Conservation (phyloP, 176 grass and related monocot genomes). For the Dendrocalamus sinicus region DNA sequence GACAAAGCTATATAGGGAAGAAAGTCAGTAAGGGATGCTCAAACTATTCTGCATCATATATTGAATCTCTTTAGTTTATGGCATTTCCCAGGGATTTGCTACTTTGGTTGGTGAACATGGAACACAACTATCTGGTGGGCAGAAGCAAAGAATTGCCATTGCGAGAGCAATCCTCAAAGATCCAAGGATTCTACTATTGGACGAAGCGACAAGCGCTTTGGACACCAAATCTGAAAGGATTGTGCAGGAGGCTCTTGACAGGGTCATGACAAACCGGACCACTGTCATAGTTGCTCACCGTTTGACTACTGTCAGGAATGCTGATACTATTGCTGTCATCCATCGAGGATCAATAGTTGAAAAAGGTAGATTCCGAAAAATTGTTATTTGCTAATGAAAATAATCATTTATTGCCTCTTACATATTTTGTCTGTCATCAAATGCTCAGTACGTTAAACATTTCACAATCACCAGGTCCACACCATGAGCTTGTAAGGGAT, state of each 20-base stretch:
- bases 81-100: slow-evolving; percentile 62
- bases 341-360: slow-evolving; percentile 75
- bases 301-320: slow-evolving; percentile 77
- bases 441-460: background rate
- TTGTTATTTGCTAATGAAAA: background rate
- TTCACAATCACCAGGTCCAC: slow-evolving; percentile 59
- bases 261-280: slow-evolving; percentile 67
- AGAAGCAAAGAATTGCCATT: slow-evolving; percentile 89
- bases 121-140: slow-evolving; percentile 80
- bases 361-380: slow-evolving; percentile 59
- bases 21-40: background rate
- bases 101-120: slow-evolving; percentile 83
- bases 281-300: slow-evolving; percentile 83
- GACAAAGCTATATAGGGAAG: background rate
- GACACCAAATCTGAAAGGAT: slow-evolving; percentile 78
- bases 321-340: slow-evolving; percentile 69
- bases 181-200: slow-evolving; percentile 76
- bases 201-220: slow-evolving; percentile 88
- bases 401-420: background rate
- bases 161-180: slow-evolving; percentile 86
- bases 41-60: background rate
- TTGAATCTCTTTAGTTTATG: slow-evolving; percentile 16
- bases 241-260: slow-evolving; percentile 84
- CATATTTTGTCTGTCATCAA: slow-evolving; percentile 14
- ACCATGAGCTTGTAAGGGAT: slow-evolving; percentile 62